Evolutionary conservation across 441 rosid genomes (phyloP).

Genomic region (Brassica hybrid): DNA sequence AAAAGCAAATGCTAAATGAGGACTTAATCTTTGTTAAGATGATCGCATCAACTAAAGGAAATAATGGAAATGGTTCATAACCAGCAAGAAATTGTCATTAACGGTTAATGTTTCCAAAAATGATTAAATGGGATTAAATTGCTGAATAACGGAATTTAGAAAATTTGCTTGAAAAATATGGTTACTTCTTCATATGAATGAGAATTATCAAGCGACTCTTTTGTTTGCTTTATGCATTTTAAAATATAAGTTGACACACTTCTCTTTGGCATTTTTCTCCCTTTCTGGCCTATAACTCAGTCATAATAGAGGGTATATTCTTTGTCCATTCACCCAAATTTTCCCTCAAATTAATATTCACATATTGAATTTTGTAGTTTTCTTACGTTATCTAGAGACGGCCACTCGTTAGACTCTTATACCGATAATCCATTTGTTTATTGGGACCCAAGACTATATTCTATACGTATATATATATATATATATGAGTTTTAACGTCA

Average conservation of each 20-base stretch:
- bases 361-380: conserved; percentile 38
- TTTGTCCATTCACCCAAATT: conserved; percentile 40
- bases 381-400: conserved; percentile 30
- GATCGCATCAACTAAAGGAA: conserved; percentile 36
- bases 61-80: conserved; percentile 39
- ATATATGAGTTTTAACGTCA: not conserved
- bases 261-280: conserved; percentile 32
- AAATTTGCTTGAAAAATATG: conserved; percentile 38
- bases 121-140: conserved; percentile 33
- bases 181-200: conserved; percentile 46
- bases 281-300: not conserved
- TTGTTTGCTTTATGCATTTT: conserved; percentile 37
- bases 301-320: conserved; percentile 35
- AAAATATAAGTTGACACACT: conserved; percentile 31
- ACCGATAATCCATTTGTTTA: conserved; percentile 21
- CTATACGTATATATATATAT: too few relatives aligned
- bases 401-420: conserved; percentile 13
- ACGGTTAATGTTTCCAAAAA: conserved; percentile 36
- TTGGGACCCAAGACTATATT: conserved; percentile 24
- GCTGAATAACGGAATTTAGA: conserved; percentile 30
- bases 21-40: conserved; percentile 39
- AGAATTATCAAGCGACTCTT: conserved; percentile 39
- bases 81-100: conserved; percentile 41
- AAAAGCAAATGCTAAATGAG: conserved; percentile 43
- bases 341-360: conserved; percentile 24